Evolutionary conservation across 306 rosid genomes (phyloP).

Genomic region (Medicago truncatula): MtrunA17r5.0-ANR NC_053049.1:32411501-32412000

Average conservation of each 20-base stretch:
- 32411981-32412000: not conserved
- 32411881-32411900: slow-evolving; percentile 93
- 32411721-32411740: no score
- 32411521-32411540: not conserved
- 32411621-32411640: slow-evolving; percentile 78
- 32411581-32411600: slow-evolving; percentile 98
- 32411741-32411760: no score
- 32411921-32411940: slow-evolving; percentile 46
- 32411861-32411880: slow-evolving; percentile 84
- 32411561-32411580: slow-evolving; percentile 94
- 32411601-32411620: slow-evolving; percentile 90
- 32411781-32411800: not conserved
- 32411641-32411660: not conserved
- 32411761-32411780: no score
- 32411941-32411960: slow-evolving; percentile 17
- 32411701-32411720: no score
- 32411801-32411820: slow-evolving; percentile 57
- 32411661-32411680: not conserved
- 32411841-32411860: slow-evolving; percentile 64
- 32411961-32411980: slow-evolving; percentile 23
- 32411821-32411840: slow-evolving; percentile 70
- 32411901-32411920: slow-evolving; percentile 98
- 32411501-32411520: not conserved
- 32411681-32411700: not conserved
- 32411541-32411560: slow-evolving; percentile 46